These are phyloP conservation scores for Lasiosphaeria miniovina DNA, from an alignment of 495 filamentous ascomycete genomes.

Conservation along the genomic window DNA sequence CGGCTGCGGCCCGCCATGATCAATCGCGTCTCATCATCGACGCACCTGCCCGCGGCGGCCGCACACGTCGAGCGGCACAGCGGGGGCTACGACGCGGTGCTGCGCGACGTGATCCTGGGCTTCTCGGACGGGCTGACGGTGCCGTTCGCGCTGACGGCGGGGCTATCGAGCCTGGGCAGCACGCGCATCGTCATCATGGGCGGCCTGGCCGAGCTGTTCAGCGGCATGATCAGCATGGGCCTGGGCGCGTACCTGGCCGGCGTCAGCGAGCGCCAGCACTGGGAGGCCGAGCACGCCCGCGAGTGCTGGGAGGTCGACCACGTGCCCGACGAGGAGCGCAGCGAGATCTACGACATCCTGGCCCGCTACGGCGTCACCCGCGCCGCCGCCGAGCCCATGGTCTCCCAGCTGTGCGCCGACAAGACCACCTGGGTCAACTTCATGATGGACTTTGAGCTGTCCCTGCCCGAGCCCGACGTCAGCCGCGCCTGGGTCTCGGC, in stretches of 20 bases:
- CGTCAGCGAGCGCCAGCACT: slow-evolving; percentile 46
- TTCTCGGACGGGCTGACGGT: slow-evolving; percentile 56
- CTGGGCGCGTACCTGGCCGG: slow-evolving; percentile 57
- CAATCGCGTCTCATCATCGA: neutral
- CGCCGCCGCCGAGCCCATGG: slow-evolving; percentile 31
- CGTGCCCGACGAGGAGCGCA: slow-evolving; percentile 39
- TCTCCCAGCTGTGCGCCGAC: slow-evolving; percentile 40
- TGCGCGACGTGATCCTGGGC: slow-evolving; percentile 49
- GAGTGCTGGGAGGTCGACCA: slow-evolving; percentile 42
- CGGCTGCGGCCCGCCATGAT: slow-evolving; percentile 8
- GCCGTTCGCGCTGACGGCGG: slow-evolving; percentile 55
- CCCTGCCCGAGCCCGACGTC: slow-evolving; percentile 42
- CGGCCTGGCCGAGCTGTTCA: slow-evolving; percentile 61
- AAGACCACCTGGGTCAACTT: slow-evolving; percentile 47
- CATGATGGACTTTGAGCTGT: slow-evolving; percentile 55
- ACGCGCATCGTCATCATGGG: slow-evolving; percentile 58
- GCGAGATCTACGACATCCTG: slow-evolving; percentile 44
- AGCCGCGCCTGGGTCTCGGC: slow-evolving; percentile 47
- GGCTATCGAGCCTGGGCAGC: slow-evolving; percentile 48
- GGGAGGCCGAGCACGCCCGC: slow-evolving; percentile 43
- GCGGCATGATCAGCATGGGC: slow-evolving; percentile 61
- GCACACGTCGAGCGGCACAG: slow-evolving; percentile 2
- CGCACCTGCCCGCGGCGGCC: neutral
- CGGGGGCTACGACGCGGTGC: slow-evolving; percentile 17
- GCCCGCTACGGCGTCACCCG: slow-evolving; percentile 39